Evolutionary conservation across 129 eudicot species (phyloP), one percentile per base, ranked within the genome.

Genomic region (Calendula officinalis): DNA sequence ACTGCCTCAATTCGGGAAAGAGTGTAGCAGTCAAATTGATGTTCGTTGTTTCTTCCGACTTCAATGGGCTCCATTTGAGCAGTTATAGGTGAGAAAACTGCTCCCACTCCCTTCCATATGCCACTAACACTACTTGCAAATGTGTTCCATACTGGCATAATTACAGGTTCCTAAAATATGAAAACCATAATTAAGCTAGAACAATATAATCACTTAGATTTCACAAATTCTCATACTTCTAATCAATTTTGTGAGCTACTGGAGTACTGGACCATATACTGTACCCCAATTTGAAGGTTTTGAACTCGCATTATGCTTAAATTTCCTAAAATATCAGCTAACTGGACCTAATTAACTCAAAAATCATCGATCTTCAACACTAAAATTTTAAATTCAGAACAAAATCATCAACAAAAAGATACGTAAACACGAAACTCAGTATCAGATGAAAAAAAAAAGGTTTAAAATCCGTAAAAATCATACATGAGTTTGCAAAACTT

Each of bases 101-200:
- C 99, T 81, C 99, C 99, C 34, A 81, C 90, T 77, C 99, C 99
- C 70, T 89, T 94, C 99, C 99, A 94, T 76, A 94, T 83, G 36
- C 99, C 99, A 59, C 95, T 94, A 59, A 94, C 78, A 73, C 97
- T 94, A 72, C 97, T 94, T 39, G 82, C 70, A 76, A 94, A 94
- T 49, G 97, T 94, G 74, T 76, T 74, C 99, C 99, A 94, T 67
- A 76, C 48, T 27, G 99, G 99, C 41, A 80, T 78, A 69, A 94
- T 83, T 12, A 94, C 99, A 15, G 99, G 99, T 76, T 94, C 99
- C 99, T 94, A 74, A 64, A 67, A 60, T 6, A 78, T 67, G 53
- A 74, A 73, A 59, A 38, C 39, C 56, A 32, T 15, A 22, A 70
- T 34, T 5, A 35, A 34, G 32, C 9, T 52, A 45, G 27, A 56